Evolutionary conservation across 2,329 filamentous ascomycete species (phyloP).

Genomic region (Chrysoporthe deuterocubensis): DNA sequence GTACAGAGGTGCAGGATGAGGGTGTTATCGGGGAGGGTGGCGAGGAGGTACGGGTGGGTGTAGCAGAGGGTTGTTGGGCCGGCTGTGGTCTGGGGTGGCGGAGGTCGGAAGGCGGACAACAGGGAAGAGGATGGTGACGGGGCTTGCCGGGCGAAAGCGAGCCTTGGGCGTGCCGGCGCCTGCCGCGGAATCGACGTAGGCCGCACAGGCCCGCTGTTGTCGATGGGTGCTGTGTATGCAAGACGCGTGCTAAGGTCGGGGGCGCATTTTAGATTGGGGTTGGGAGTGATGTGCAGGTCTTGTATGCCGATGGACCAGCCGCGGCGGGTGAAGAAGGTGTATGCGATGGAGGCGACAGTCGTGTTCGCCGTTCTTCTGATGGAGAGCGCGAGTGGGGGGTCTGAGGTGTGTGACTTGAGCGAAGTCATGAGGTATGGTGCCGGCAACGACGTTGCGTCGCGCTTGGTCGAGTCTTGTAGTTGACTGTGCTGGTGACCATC

Average conservation of each 20-base stretch:
- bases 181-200: conserved; percentile 27
- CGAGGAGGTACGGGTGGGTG: conserved; percentile 82
- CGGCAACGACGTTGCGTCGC: conserved; percentile 27
- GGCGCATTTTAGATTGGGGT: conserved; percentile 5
- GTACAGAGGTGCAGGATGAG: conserved; percentile 81
- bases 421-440: conserved; percentile 71
- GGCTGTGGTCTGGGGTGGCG: conserved; percentile 34
- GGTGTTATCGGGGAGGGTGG: conserved; percentile 85
- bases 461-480: neutral
- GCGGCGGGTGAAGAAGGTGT: conserved; percentile 75
- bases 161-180: neutral
- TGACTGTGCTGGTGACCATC: neutral
- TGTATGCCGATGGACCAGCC: conserved; percentile 94
- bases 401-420: conserved; percentile 78
- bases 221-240: conserved; percentile 44
- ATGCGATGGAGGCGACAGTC: conserved; percentile 83
- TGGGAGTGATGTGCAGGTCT: conserved; percentile 68
- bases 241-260: conserved; percentile 45
- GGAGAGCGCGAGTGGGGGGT: conserved; percentile 80
- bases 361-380: conserved; percentile 68
- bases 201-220: conserved; percentile 20
- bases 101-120: neutral
- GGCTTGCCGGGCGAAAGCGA: neutral
- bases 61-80: conserved; percentile 69
- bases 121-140: neutral